Base-by-base conservation (phyloP, 768 basidiomycete genomes). In the Russula olivacea region DNA sequence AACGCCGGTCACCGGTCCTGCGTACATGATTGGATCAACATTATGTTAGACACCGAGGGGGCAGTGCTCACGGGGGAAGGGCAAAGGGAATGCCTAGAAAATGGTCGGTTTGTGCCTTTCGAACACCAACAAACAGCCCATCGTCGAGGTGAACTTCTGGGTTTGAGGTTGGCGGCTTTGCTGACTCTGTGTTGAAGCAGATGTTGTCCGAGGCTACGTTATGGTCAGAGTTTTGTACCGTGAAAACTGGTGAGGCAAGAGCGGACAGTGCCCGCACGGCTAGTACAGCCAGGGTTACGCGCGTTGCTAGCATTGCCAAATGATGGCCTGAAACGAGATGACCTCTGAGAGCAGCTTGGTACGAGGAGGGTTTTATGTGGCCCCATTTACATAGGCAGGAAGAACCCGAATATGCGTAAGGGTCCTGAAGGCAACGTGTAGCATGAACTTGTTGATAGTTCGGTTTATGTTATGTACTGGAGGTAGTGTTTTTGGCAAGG, bases 21-120 rank as follows among this genome's bases (percentile, higher is more conserved):
- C 28, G 28, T 14, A 43, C 28, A 34, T 23, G 21, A n/a, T 11
- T 32, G 14, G 38, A 21, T 17, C 10, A 30, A 38, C 19, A n/a
- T 17, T 1, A 21, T 30, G 32, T 23, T 5, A 32, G 41, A 28
- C 25, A 23, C 1, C 15, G 17, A 15, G 34, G 2, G n/a, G n/a
- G 19, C 32, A 32, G 43, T 54, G 54, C 75, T 28, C 67, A 80
- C 76, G 75, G 76, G 41, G 77, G 72, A 30, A 72, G 61, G 14
- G 78, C 76, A 45, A 74, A 80, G 0, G 76, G 79, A 19, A 80
- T 76, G 7, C 79, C 79, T 0, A 78, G 66, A 61, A 76, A 80
- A 14, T 69, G 55, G 7, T 69, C 66, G 0, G 74, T 68, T 21
- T 50, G 55, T 7, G 72, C 74, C 2, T 64, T 65, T 14, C 63